These are phyloP conservation scores for Penicillium brevicompactum DNA, from an alignment of 2,329 filamentous ascomycete species.

Conservation along the genomic window DNA sequence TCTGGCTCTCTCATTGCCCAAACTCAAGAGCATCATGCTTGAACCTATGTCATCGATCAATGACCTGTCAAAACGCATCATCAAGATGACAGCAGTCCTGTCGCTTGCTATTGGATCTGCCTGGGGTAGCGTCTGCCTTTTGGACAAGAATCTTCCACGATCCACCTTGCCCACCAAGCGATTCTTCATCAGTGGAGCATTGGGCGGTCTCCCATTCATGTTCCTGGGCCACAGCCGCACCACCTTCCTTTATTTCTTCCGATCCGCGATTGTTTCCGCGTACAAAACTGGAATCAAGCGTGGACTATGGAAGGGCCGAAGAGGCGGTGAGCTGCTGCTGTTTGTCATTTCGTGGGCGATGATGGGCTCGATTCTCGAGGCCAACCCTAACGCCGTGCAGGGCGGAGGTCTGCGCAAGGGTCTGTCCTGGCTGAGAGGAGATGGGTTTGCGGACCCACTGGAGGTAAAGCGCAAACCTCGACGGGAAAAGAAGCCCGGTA, in stretches of 20 bases:
- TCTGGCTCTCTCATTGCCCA: conserved; percentile 65
- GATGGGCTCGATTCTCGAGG: conserved; percentile 76
- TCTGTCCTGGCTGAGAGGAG: conserved; percentile 72
- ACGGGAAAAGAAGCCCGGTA: conserved; percentile 31
- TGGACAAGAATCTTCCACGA: conserved; percentile 76
- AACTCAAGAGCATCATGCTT: conserved; percentile 68
- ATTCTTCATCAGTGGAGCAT: conserved; percentile 85
- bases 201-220: conserved; percentile 79
- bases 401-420: conserved; percentile 70
- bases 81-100: conserved; percentile 75
- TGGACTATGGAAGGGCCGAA: conserved; percentile 81
- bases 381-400: conserved; percentile 66
- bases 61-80: conserved; percentile 65
- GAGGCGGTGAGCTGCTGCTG: conserved; percentile 79
- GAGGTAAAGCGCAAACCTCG: conserved; percentile 40
- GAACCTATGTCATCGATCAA: conserved; percentile 70
- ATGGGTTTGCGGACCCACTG: conserved; percentile 72
- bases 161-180: conserved; percentile 76
- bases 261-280: conserved; percentile 76
- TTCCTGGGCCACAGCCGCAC: conserved; percentile 61
- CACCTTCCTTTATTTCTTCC: conserved; percentile 76
- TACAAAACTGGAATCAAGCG: conserved; percentile 96
- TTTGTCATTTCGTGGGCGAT: conserved; percentile 79
- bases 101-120: conserved; percentile 81
- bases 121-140: conserved; percentile 89